phyloP scores from a whole-genome alignment of 139 green algal species.

The Micractinium sp. region DNA sequence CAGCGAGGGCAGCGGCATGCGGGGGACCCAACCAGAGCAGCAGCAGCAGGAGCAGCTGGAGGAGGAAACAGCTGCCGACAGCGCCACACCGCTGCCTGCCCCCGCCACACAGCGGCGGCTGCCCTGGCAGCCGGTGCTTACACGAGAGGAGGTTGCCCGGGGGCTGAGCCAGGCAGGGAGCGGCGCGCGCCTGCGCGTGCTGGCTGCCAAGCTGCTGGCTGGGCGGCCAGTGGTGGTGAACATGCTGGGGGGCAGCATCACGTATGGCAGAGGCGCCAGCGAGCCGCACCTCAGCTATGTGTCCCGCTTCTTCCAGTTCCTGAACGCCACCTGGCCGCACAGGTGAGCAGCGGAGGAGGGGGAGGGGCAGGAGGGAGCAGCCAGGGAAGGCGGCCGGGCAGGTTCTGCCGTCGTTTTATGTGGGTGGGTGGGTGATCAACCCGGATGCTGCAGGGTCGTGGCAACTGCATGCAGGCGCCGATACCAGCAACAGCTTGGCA shows the following conservation, averaged over 20 bases:
- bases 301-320: background rate
- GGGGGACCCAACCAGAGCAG: too few species aligned
- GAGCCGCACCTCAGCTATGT: background rate
- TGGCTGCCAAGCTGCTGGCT: constrained; percentile 9
- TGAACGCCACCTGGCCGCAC: background rate
- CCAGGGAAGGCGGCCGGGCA: background rate
- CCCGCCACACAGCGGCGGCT: too few species aligned
- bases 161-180: background rate
- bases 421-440: background rate
- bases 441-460: too few species aligned
- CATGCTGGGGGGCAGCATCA: background rate
- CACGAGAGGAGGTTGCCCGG: too few species aligned
- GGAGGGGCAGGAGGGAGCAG: background rate
- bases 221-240: background rate
- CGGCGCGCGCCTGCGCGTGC: background rate
- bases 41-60: too few species aligned
- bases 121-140: too few species aligned
- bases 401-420: background rate
- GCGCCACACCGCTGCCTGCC: too few species aligned
- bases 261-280: background rate
- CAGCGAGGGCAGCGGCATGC: too few species aligned
- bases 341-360: background rate
- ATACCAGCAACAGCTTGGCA: background rate
- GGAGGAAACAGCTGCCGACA: too few species aligned
- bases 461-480: background rate